These are phyloP conservation scores for Xanthoconium separans DNA, from an alignment of 1,284 basidiomycete species.

Conservation along the genomic window DNA sequence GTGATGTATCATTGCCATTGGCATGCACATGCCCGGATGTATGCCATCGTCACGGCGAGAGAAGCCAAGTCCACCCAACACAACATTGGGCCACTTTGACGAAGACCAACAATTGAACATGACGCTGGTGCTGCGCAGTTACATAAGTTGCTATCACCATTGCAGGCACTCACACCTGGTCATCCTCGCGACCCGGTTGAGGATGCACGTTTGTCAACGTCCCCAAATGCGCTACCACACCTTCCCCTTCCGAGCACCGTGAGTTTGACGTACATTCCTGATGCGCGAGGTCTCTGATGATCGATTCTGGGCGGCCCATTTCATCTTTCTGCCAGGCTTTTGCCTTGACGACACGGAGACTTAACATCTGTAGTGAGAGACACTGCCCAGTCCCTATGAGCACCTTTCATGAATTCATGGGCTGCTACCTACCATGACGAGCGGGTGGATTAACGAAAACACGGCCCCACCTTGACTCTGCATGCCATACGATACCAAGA, in stretches of 20 bases:
- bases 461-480: not conserved
- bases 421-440: not conserved
- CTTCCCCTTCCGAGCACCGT: not conserved
- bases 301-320: not conserved
- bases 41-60: no score
- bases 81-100: not conserved
- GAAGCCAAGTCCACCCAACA: not conserved
- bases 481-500: slow-evolving; percentile 1
- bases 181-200: not conserved
- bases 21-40: no score
- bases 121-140: not conserved
- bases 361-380: slow-evolving; percentile 1
- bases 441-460: slow-evolving; percentile 9
- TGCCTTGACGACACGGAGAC: slow-evolving; percentile 1
- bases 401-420: not conserved
- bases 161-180: not conserved
- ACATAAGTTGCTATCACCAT: not conserved
- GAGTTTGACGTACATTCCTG: not conserved
- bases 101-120: no score
- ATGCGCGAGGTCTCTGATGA: not conserved
- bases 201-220: not conserved
- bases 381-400: not conserved
- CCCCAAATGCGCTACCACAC: not conserved
- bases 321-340: not conserved
- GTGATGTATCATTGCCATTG: no score